These are phyloP conservation scores for Santalum album DNA, from an alignment of 164 flowering plant genomes.

Conservation along the genomic window DNA sequence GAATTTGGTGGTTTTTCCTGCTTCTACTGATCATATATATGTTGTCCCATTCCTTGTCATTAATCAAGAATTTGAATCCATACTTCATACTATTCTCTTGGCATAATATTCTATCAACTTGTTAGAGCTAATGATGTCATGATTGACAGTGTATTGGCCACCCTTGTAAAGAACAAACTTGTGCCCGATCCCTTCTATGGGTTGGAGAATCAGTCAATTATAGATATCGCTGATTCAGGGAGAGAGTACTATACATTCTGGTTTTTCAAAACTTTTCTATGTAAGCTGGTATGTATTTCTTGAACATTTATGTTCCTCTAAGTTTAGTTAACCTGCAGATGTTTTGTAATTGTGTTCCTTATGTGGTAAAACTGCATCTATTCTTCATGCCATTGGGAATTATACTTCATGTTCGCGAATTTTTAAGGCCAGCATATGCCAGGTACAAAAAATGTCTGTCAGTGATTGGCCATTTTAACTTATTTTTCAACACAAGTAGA, in stretches of 20 bases:
- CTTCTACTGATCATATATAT: too few relatives aligned
- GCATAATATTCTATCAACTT: background rate
- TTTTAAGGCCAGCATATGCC: too few relatives aligned
- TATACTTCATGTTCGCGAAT: too few relatives aligned
- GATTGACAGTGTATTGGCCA: conserved; percentile 70
- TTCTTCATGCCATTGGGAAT: too few relatives aligned
- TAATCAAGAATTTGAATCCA: too few relatives aligned
- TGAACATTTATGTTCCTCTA: background rate
- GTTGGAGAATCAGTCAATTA: conserved; percentile 65
- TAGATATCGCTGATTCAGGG: conserved; percentile 93
- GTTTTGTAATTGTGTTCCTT: too few relatives aligned
- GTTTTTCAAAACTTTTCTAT: conserved; percentile 78
- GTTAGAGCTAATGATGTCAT: conserved; percentile 7
- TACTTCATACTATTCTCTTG: conserved; percentile 3
- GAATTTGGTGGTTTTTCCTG: background rate
- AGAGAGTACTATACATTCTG: conserved; percentile 93
- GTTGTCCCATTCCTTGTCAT: too few relatives aligned
- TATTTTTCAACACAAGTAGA: too few relatives aligned
- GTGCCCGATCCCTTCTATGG: conserved; percentile 98
- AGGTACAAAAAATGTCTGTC: too few relatives aligned
- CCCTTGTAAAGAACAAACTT: conserved; percentile 71
- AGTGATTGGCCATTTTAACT: too few relatives aligned
- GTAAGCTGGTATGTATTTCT: conserved; percentile 47
- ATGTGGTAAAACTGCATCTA: too few relatives aligned
- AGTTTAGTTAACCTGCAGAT: background rate